Conservation (phyloP, 805 yeast genomes). For the Pichia paraexigua region DNA sequence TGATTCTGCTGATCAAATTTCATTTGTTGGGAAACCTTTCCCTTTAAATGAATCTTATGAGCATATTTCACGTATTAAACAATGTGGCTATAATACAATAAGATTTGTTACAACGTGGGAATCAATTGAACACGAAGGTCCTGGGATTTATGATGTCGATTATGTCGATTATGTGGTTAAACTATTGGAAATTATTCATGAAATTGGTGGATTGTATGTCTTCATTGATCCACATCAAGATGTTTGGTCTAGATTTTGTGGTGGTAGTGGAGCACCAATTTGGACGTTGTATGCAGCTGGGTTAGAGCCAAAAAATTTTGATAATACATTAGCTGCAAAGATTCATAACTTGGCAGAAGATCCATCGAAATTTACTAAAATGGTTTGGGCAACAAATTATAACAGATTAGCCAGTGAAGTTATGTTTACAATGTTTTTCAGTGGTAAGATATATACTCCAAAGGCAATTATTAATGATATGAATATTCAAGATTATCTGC, state of each 20-base stretch:
- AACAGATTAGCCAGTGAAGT: slow-evolving; percentile 63
- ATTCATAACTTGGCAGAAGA: slow-evolving; percentile 52
- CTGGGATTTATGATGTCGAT: slow-evolving; percentile 72
- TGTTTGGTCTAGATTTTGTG: slow-evolving; percentile 82
- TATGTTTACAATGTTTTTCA: slow-evolving; percentile 82
- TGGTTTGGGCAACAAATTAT: slow-evolving; percentile 92
- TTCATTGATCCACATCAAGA: slow-evolving; percentile 90
- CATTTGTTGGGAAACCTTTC: slow-evolving; percentile 81
- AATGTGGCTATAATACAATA: slow-evolving; percentile 75
- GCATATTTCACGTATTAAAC: slow-evolving; percentile 64
- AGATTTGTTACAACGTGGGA: slow-evolving; percentile 85
- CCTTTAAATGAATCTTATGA: slow-evolving; percentile 61
- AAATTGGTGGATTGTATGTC: slow-evolving; percentile 68
- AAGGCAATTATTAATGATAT: slow-evolving; percentile 59
- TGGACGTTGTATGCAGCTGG: slow-evolving; percentile 94
- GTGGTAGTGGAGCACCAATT: slow-evolving; percentile 91
- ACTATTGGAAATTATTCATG: slow-evolving; percentile 47
- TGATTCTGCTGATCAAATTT: slow-evolving; percentile 59
- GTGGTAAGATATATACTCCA: slow-evolving; percentile 73
- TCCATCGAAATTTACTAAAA: slow-evolving; percentile 54
- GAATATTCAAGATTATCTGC: slow-evolving; percentile 74
- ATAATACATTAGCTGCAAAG: slow-evolving; percentile 69
- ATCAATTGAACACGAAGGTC: slow-evolving; percentile 83
- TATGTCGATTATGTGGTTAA: slow-evolving; percentile 63
- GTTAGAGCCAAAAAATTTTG: slow-evolving; percentile 66